A percentile compares a stretch with the other conserved stretches of the same genome.
These are phyloP conservation scores for Coleophoma crateriformis DNA, from an alignment of 2,329 filamentous ascomycete species.

Conservation along the genomic window DNA sequence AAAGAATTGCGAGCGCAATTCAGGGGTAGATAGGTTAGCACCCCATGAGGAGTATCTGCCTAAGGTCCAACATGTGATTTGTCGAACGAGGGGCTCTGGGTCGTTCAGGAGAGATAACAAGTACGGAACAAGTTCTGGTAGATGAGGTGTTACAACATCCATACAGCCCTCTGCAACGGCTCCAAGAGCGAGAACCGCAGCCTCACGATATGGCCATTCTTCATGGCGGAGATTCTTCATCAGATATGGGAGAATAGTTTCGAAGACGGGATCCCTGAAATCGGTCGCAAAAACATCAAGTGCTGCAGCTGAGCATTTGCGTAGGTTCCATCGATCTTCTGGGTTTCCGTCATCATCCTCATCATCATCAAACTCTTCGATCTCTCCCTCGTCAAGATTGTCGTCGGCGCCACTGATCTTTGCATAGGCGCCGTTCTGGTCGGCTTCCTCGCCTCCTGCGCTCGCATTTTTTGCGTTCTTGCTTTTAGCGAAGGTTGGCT, in stretches of 20 bases:
- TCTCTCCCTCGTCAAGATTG: conserved; percentile 82
- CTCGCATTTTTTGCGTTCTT: conserved; percentile 38
- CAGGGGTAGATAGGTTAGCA: conserved; percentile 61
- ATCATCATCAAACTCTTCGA: conserved; percentile 64
- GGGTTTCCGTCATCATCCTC: conserved; percentile 73
- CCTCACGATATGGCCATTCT: conserved; percentile 90
- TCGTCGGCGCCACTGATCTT: conserved; percentile 57
- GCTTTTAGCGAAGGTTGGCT: conserved; percentile 81
- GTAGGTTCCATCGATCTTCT: conserved; percentile 89
- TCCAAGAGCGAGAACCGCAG: conserved; percentile 87
- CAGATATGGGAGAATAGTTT: conserved; percentile 86
- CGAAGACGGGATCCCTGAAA: conserved; percentile 83
- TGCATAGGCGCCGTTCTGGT: conserved; percentile 51
- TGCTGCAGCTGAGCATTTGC: conserved; percentile 94
- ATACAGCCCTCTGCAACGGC: conserved; percentile 95
- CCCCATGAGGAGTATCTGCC: conserved; percentile 93
- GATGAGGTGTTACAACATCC: conserved; percentile 80
- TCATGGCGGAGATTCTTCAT: conserved; percentile 81
- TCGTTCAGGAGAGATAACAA: conserved; percentile 83
- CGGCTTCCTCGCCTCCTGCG: conserved; percentile 36
- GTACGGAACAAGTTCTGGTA: conserved; percentile 86
- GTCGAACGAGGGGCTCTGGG: conserved; percentile 80
- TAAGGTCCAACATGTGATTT: conserved; percentile 97
- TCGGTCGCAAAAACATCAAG: conserved; percentile 90
- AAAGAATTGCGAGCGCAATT: conserved; percentile 72